These are phyloP conservation scores for Chlorella sp. DNA, from an alignment of 139 green algal genomes.

Conservation along the genomic window DNA sequence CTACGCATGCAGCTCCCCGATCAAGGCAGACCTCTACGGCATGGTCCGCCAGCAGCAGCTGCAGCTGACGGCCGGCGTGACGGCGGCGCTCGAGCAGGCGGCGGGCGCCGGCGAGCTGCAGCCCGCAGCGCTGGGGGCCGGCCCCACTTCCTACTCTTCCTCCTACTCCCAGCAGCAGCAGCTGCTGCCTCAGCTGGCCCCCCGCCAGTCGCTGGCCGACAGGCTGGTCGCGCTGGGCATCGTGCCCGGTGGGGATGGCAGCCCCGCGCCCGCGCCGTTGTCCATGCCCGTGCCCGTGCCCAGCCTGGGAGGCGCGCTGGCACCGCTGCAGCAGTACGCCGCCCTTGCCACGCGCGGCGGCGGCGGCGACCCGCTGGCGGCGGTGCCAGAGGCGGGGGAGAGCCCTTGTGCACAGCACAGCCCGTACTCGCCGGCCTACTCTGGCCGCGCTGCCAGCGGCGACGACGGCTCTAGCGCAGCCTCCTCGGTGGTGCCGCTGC, in stretches of 20 bases:
- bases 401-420: conserved; percentile 8
- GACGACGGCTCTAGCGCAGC: conserved; percentile 16
- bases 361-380: background rate
- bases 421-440: background rate
- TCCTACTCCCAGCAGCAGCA: too few species aligned
- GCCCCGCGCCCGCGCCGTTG: background rate
- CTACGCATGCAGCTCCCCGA: conserved; percentile 11
- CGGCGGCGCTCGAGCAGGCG: conserved; percentile 15
- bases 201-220: background rate
- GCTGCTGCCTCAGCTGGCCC: background rate
- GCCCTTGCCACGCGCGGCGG: conserved; percentile 7
- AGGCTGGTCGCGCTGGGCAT: background rate
- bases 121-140: conserved; percentile 1
- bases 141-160: too few species aligned
- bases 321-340: conserved; percentile 2
- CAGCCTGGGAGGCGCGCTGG: conserved; percentile 7
- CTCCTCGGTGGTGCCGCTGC: conserved; percentile 8
- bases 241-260: background rate
- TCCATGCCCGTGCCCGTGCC: background rate
- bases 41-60: conserved; percentile 25
- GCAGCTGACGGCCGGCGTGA: conserved; percentile 16
- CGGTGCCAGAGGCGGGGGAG: conserved; percentile 15
- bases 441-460: background rate
- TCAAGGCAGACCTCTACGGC: conserved; percentile 19
- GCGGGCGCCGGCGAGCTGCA: background rate